phyloP scores from a whole-genome alignment of 164 flowering plant species.

The Houttuynia cordata region DNA sequence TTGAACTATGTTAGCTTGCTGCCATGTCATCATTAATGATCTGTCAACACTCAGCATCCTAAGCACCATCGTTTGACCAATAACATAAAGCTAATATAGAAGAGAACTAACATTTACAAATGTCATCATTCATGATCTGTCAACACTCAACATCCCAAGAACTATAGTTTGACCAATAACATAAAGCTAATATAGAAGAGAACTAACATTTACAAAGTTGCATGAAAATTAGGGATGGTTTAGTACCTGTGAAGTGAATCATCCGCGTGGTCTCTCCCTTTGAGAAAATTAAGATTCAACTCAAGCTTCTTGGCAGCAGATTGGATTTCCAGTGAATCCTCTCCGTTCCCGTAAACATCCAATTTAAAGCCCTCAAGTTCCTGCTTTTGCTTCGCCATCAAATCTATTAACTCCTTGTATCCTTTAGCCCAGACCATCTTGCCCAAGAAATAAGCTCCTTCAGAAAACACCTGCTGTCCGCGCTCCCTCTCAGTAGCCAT shows the following conservation, averaged over 20 bases:
- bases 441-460: conserved; percentile 94
- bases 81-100: neutral
- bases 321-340: conserved; percentile 89
- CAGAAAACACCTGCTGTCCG: conserved; percentile 72
- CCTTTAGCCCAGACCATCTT: conserved; percentile 99
- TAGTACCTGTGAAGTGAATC: conserved; percentile 82
- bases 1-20: neutral
- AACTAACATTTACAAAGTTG: neutral
- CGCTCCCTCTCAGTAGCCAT: conserved; percentile 64
- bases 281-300: conserved; percentile 63
- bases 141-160: neutral
- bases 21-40: neutral
- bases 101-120: too few relatives aligned
- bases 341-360: conserved; percentile 95
- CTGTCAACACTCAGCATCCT: neutral
- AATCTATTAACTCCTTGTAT: conserved; percentile 77
- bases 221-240: neutral
- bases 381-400: conserved; percentile 59
- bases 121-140: neutral
- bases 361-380: conserved; percentile 78
- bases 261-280: conserved; percentile 97
- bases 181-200: neutral
- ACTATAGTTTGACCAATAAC: neutral
- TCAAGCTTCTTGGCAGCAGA: conserved; percentile 61
- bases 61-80: neutral